Conservation (phyloP, 2,329 filamentous ascomycete genomes). For the Teratosphaeria nubilosa region DNA sequence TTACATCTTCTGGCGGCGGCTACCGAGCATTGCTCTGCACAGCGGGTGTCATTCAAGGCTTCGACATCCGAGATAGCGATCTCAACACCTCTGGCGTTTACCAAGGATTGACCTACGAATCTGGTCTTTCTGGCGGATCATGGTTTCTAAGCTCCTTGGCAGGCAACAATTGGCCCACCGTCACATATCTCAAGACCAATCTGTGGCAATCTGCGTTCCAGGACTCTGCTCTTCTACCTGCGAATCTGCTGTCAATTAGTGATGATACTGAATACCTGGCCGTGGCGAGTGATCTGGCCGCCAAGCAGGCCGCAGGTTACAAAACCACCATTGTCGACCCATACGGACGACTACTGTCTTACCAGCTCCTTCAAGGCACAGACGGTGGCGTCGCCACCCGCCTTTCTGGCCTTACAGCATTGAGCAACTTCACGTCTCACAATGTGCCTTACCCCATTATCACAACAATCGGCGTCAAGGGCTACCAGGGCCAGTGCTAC, state of each 20-base stretch:
- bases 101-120: slow-evolving; percentile 38
- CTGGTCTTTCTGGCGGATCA: slow-evolving; percentile 34
- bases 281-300: slow-evolving; percentile 25
- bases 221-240: slow-evolving; percentile 29
- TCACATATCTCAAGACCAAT: slow-evolving; percentile 29
- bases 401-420: slow-evolving; percentile 24
- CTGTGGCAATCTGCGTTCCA: slow-evolving; percentile 34
- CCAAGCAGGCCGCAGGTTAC: slow-evolving; percentile 31
- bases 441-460: slow-evolving; percentile 38
- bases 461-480: slow-evolving; percentile 30
- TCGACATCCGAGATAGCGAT: slow-evolving; percentile 35
- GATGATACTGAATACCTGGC: slow-evolving; percentile 21
- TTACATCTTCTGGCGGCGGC: slow-evolving; percentile 36
- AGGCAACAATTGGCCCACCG: slow-evolving; percentile 38
- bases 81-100: slow-evolving; percentile 32
- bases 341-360: slow-evolving; percentile 32
- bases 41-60: slow-evolving; percentile 33
- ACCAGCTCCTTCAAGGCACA: slow-evolving; percentile 28
- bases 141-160: slow-evolving; percentile 39
- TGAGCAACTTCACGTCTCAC: slow-evolving; percentile 32
- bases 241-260: slow-evolving; percentile 19
- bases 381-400: slow-evolving; percentile 29
- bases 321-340: slow-evolving; percentile 31
- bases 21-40: slow-evolving; percentile 31
- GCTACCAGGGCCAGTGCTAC: slow-evolving; percentile 26